Base-by-base conservation (phyloP, 768 basidiomycete genomes). In the Trametes coccinea region DNA sequence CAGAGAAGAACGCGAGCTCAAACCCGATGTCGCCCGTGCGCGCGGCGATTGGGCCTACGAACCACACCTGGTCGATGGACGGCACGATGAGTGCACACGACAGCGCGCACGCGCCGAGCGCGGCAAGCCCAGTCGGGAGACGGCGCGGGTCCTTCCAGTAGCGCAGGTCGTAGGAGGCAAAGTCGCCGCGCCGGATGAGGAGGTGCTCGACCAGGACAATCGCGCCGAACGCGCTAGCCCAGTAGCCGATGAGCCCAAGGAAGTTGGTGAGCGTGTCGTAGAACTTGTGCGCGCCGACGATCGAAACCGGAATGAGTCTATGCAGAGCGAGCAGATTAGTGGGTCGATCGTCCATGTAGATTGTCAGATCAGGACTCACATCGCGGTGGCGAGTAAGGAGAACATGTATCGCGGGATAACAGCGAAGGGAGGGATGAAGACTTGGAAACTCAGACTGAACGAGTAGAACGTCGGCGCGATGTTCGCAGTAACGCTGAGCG, bases 401-500 rank as follows among this genome's bases (percentile, higher is more conserved):
- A 93, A 86, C 10, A 90, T 74, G 71, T 88, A 92, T 68, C 89
- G 79, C 1, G 90, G 90, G 6, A 91, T 78, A 60, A 70, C 74
- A 10, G 79, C 76, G 37, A 86, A 77, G 44, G 75, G 77, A 0
- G 90, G 89, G 4, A 89, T 71, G 66, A 87, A 79, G 1, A 88
- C 79, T 69, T 93, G 92, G 64, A 91, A 77, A 69, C 84, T 87
- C 60, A 93, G 79, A 64, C 86, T 84, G 59, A 89, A 82, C 46
- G 88, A 91, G 73, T 97, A 97, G 63, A 93, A 86, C 5, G 90
- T 89, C 2, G 87, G 84, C 0, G 91, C 89, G 47, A 92, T 88
- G 74, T 94, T 95, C 2, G 84, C 90, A 2, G 86, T 85, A 11
- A 92, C 85, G 60, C 86, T 87, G 33, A 95, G 74, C n/a, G 87